A percentile compares a stretch with the other conserved stretches of the same genome.
Conservation (phyloP, 139 green algal species). For the Ettlia oleoabundans region DNA sequence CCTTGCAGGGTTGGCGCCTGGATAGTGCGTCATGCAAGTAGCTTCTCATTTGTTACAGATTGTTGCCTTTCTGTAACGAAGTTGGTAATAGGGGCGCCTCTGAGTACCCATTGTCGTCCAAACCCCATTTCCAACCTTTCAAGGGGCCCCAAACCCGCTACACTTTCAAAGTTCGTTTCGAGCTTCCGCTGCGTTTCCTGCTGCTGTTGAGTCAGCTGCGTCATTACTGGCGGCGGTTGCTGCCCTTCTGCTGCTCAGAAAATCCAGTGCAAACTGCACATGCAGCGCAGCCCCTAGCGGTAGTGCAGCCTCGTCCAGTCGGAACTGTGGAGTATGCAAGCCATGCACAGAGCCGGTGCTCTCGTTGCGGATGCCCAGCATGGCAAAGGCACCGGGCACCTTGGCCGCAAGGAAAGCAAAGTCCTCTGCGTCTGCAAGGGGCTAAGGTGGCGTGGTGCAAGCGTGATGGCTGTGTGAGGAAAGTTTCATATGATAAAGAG, state of each 20-base stretch:
- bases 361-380: slow-evolving; percentile 87
- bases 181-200: background rate
- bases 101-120: too few species aligned
- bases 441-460: too few species aligned
- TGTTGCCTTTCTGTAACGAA: too few species aligned
- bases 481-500: too few species aligned
- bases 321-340: slow-evolving; percentile 80
- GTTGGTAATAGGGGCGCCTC: too few species aligned
- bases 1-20: too few species aligned
- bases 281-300: slow-evolving; percentile 78
- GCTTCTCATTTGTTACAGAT: too few species aligned
- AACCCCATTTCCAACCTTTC: too few species aligned
- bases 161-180: too few species aligned
- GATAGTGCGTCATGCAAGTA: too few species aligned
- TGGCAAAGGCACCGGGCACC: slow-evolving; percentile 70
- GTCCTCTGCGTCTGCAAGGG: slow-evolving; percentile 60
- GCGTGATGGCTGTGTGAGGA: too few species aligned
- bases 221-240: background rate
- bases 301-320: slow-evolving; percentile 80
- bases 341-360: slow-evolving; percentile 59
- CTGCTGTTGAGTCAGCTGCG: background rate
- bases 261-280: slow-evolving; percentile 60
- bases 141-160: too few species aligned
- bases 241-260: background rate
- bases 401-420: slow-evolving; percentile 76